Base-by-base conservation (phyloP, 2,329 filamentous ascomycete species). In the Lasiodiplodia sp. region DNA sequence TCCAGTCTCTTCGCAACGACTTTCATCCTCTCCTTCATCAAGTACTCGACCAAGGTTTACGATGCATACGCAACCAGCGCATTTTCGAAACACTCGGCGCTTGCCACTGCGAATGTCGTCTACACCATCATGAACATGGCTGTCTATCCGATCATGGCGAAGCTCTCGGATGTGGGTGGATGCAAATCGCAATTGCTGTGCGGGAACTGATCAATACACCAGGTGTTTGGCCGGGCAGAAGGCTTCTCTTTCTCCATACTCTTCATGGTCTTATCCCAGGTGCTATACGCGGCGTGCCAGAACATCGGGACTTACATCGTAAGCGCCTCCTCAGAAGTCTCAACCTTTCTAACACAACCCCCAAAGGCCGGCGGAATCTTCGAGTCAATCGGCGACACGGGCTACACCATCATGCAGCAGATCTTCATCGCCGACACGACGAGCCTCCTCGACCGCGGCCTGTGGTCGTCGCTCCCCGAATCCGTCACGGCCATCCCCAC, bases 81-180 rank as follows among this genome's bases (percentile, higher is more conserved):
- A 21, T 51, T 51, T 25, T 51, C 47, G 0, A 51, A 51, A 11
- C 47, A 51, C 23, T 18, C 47, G 10, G 47, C 47, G n/a, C 47
- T 51, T 51, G 14, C 47, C 23, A 51, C 47, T n/a, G 47, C 47
- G 7, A 51, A 51, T 25, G 47, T 51, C 10, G 47, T 21, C 16
- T 51, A 51, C 47, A 51, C 47, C 16, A 51, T 51, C 47, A 51
- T 51, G 47, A 51, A 51, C 47, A 21, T 51, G 18, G 47, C 47
- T 21, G 47, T 51, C 5, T 51, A 21, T 25, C 47, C 47, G 10
- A 51, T 51, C 18, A 51, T 51, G 47, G 47, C 47, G 1, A 51
- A 51, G 18, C 47, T 51, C 18, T 51, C 47, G 10, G 47, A 51
- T 21, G 47, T 51, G 23, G 3, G 18, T 11, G 23, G n/a, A n/a